Conservation (phyloP, 2,329 filamentous ascomycete species). For the Sclerotinia borealis region DNA sequence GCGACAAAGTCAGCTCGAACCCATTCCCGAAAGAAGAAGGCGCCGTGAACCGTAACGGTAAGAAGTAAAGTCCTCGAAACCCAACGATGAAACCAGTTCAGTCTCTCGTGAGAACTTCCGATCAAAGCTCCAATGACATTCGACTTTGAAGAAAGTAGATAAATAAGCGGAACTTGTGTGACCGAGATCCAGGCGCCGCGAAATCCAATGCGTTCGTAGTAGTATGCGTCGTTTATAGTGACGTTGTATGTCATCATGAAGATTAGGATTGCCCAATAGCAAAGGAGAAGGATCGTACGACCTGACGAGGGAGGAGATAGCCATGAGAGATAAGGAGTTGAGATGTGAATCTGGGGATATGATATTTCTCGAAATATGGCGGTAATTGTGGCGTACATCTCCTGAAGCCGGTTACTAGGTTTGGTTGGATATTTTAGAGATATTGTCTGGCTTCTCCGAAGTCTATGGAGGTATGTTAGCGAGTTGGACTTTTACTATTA, state of each 20-base stretch:
- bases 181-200: conserved; percentile 62
- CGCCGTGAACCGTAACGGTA: conserved; percentile 63
- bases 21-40: conserved; percentile 63
- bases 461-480: conserved; percentile 31
- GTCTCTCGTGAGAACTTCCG: conserved; percentile 59
- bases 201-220: conserved; percentile 60
- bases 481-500: not conserved
- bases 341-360: conserved; percentile 49
- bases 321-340: conserved; percentile 45
- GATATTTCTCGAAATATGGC: conserved; percentile 50
- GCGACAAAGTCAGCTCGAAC: conserved; percentile 52
- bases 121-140: conserved; percentile 54
- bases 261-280: conserved; percentile 54
- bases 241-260: conserved; percentile 50
- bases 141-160: conserved; percentile 54
- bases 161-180: conserved; percentile 58
- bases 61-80: conserved; percentile 62
- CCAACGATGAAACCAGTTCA: conserved; percentile 73
- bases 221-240: conserved; percentile 47
- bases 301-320: conserved; percentile 53
- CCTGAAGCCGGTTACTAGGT: conserved; percentile 41
- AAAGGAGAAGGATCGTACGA: conserved; percentile 46
- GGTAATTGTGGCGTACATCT: conserved; percentile 53
- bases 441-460: conserved; percentile 38
- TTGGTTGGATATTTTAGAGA: conserved; percentile 44